Percentiles rank a stretch among this genome's conserved stretches.
Conservation (phyloP, 371 early-diverging fungal genomes). For the Mortierella sp. region DNA sequence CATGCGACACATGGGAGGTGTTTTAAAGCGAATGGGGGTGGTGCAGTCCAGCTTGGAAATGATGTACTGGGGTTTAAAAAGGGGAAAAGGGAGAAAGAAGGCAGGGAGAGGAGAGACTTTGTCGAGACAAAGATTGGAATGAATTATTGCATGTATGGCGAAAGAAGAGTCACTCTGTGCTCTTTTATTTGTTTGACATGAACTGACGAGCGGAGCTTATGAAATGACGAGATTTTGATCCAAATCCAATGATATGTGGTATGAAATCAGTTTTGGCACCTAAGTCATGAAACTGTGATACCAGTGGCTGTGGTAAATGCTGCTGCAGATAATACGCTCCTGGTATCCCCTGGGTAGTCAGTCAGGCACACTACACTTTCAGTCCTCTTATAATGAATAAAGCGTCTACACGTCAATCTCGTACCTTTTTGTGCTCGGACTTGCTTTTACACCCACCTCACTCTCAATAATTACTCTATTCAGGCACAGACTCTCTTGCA, state of each 20-base stretch:
- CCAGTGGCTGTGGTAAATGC: not conserved
- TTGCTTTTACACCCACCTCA: too few species aligned
- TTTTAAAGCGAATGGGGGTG: conserved; percentile 33
- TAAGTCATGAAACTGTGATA: too few species aligned
- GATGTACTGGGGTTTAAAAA: not conserved
- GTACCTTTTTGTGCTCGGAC: too few species aligned
- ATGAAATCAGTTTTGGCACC: too few species aligned
- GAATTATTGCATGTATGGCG: too few species aligned
- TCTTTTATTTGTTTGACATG: not conserved
- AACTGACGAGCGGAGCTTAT: not conserved
- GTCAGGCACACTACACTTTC: too few species aligned
- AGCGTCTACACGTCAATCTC: too few species aligned
- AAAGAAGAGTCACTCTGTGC: too few species aligned
- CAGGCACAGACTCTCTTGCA: not conserved
- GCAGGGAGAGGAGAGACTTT: not conserved
- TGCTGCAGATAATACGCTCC: not conserved
- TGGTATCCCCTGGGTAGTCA: too few species aligned
- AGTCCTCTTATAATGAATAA: too few species aligned
- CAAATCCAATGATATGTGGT: too few species aligned
- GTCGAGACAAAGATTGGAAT: not conserved
- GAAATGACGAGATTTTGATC: conserved; percentile 4
- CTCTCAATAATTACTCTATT: too few species aligned
- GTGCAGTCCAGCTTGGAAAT: conserved; percentile 47
- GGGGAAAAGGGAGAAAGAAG: not conserved
- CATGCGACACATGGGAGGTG: conserved; percentile 77